phyloP scores from a whole-genome alignment of 2,329 filamentous ascomycete species.

The Ilyonectria sp. region DNA sequence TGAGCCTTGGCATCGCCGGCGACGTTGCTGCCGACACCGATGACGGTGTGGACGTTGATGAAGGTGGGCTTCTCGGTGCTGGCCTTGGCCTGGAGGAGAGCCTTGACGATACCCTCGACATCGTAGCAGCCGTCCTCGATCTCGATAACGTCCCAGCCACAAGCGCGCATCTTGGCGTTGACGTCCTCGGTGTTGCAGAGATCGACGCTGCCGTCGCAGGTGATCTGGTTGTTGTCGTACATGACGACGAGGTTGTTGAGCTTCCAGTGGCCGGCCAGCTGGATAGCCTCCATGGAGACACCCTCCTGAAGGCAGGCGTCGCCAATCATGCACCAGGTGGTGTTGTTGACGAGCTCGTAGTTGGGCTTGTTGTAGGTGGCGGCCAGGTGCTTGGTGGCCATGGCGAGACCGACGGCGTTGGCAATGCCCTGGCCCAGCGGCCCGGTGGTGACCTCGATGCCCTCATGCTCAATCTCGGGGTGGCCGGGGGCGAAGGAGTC shows the following conservation, averaged over 20 bases:
- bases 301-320: constrained; percentile 73
- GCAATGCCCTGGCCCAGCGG: constrained; percentile 73
- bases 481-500: constrained; percentile 69
- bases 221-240: constrained; percentile 75
- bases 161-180: constrained; percentile 71
- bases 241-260: constrained; percentile 71
- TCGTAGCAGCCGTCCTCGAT: constrained; percentile 68
- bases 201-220: constrained; percentile 71
- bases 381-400: constrained; percentile 69
- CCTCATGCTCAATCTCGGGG: constrained; percentile 71
- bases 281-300: constrained; percentile 70
- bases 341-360: constrained; percentile 64
- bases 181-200: constrained; percentile 69
- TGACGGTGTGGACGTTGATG: constrained; percentile 71
- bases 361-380: constrained; percentile 67
- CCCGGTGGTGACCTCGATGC: constrained; percentile 72
- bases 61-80: constrained; percentile 67
- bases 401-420: constrained; percentile 72
- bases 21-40: constrained; percentile 65
- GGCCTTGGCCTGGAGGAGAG: constrained; percentile 60
- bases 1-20: constrained; percentile 69
- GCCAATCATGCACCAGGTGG: constrained; percentile 71
- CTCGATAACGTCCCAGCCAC: constrained; percentile 70
- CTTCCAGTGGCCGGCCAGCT: constrained; percentile 68
- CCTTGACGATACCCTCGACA: constrained; percentile 58